Evolutionary conservation across 148 eudicot genomes (phyloP).

Genomic region (Amaranthus hypochondriacus): DNA sequence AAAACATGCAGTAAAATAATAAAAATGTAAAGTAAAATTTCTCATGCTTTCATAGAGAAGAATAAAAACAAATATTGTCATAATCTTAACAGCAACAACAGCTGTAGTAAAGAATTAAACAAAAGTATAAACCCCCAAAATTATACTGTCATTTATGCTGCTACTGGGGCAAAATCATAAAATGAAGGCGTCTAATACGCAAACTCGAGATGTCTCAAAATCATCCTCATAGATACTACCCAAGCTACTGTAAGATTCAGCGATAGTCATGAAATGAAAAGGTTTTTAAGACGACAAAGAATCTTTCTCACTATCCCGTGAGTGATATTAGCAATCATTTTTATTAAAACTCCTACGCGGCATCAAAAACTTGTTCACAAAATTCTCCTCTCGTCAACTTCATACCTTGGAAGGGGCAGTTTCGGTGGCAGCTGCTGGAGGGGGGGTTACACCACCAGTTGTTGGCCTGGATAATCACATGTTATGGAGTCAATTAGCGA

Average conservation of each 20-base stretch:
- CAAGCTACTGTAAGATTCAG: background rate
- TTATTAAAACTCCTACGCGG: slow-evolving; percentile 19
- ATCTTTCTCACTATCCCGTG: slow-evolving; percentile 24
- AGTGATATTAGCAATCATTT: slow-evolving; percentile 3
- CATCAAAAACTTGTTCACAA: slow-evolving; percentile 10
- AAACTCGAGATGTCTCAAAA: slow-evolving; percentile 1
- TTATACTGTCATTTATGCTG: background rate
- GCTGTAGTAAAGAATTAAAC: background rate
- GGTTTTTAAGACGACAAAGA: background rate
- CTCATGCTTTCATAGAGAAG: background rate
- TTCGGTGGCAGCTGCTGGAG: slow-evolving; percentile 26
- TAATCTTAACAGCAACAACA: background rate
- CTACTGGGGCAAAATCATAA: background rate
- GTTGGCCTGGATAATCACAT: slow-evolving; percentile 55
- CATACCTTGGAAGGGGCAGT: slow-evolving; percentile 36
- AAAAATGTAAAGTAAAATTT: background rate
- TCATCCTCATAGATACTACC: slow-evolving; percentile 7
- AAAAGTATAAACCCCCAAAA: background rate
- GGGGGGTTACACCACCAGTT: slow-evolving; percentile 77
- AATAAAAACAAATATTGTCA: background rate
- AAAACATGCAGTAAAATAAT: background rate
- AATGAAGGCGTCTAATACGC: background rate
- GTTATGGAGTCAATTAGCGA: background rate
- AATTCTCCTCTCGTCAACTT: slow-evolving; percentile 17
- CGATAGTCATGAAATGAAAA: background rate